phyloP scores from a whole-genome alignment of 768 basidiomycete genomes.

The Suillus discolor region DNA sequence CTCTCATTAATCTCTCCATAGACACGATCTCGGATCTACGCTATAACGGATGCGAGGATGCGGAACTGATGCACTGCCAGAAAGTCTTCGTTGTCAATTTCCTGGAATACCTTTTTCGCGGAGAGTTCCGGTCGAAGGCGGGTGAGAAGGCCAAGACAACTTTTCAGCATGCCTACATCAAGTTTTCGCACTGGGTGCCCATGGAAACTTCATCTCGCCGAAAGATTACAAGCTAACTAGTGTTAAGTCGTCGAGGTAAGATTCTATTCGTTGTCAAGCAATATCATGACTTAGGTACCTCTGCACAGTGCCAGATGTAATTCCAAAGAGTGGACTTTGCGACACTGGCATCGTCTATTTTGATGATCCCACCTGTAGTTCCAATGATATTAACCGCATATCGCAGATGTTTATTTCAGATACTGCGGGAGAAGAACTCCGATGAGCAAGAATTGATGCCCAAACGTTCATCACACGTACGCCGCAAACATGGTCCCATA shows the following conservation, averaged over 20 bases:
- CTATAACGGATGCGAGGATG: neutral
- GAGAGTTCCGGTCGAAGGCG: constrained; percentile 1
- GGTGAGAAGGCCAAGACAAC: constrained; percentile 3
- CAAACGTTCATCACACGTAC: neutral
- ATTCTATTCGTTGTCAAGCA: neutral
- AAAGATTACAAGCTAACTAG: neutral
- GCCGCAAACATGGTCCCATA: neutral
- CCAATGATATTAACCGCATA: neutral
- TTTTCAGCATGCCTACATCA: constrained; percentile 14
- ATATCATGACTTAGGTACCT: neutral
- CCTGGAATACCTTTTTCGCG: constrained; percentile 17
- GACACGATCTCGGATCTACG: neutral
- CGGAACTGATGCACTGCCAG: constrained; percentile 14
- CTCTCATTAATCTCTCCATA: constrained; percentile 1
- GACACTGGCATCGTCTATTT: constrained; percentile 20
- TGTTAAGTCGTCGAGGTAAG: neutral
- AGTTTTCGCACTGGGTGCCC: constrained; percentile 7
- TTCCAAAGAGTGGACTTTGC: constrained; percentile 8
- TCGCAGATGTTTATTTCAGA: constrained; percentile 25
- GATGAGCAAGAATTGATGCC: neutral
- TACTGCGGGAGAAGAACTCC: constrained; percentile 1
- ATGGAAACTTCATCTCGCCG: neutral
- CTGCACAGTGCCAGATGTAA: neutral
- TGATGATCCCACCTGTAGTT: constrained; percentile 4
- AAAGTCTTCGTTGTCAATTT: constrained; percentile 15